A percentile compares a stretch with the other conserved stretches of the same genome.
Conservation (phyloP, 1,284 basidiomycete genomes). For the Heterobasidion parviporum region DNA sequence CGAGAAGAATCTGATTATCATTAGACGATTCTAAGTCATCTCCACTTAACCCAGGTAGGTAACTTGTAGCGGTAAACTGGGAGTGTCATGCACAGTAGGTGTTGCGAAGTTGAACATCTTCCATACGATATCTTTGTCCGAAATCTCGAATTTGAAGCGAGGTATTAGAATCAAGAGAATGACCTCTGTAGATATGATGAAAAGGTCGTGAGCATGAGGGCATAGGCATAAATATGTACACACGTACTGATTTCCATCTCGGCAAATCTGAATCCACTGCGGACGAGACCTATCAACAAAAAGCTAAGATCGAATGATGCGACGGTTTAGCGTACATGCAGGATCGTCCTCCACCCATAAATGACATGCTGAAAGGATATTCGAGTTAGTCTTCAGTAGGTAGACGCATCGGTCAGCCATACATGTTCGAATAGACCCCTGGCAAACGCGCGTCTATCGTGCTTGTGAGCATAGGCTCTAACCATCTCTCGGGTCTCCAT, state of each 20-base stretch:
- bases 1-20: too few relatives aligned
- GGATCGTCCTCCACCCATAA: conserved; percentile 14
- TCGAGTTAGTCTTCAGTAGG: not conserved
- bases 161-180: conserved; percentile 11
- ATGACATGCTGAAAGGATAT: conserved; percentile 13
- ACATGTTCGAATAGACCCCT: conserved; percentile 3
- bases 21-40: too few relatives aligned
- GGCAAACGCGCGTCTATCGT: conserved; percentile 1
- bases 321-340: conserved; percentile 13
- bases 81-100: not conserved
- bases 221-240: not conserved
- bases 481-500: conserved; percentile 2
- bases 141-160: conserved; percentile 9
- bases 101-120: conserved; percentile 11
- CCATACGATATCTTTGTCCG: conserved; percentile 10
- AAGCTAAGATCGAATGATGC: not conserved
- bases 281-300: not conserved
- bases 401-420: not conserved
- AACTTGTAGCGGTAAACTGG: conserved; percentile 9
- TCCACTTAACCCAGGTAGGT: conserved; percentile 5
- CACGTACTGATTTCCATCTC: conserved; percentile 9
- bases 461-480: conserved; percentile 3
- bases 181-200: conserved; percentile 7
- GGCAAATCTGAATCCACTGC: conserved; percentile 9
- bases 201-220: not conserved